Evolutionary conservation across 805 yeast genomes (phyloP), one percentile per base, ranked within the genome.

Genomic region (Zygotorulaspora danielsina): DNA sequence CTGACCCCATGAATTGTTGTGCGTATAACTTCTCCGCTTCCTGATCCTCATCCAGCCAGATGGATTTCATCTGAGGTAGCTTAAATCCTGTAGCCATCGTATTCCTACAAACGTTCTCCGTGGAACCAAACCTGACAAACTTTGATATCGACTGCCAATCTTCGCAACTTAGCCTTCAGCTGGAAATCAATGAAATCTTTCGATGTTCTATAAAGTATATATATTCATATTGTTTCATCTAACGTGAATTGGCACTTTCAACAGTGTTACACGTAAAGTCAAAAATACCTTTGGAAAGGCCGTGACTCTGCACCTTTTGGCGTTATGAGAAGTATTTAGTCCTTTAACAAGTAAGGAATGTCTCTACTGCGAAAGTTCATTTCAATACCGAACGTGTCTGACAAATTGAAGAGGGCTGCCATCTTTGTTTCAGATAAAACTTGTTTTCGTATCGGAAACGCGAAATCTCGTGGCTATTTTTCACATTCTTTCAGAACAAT

Each of bases 11-110:
- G 24, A 54, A 41, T 30, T 54, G 56, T 36, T 55, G 61, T 1
- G 53, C 58, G 38, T 61, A 60, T 20, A 66, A 50, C 42, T 66
- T 66, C 25, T 57, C 60, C 4, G 56, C 57, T 31, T 59, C 62
- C 34, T 57, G 46, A 32, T 65, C 70, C 29, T 67, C 71, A 39
- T 66, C 72, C 16, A 67, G 42, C 72, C 72, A 67, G 36, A 67
- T 67, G 22, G 71, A 66, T 43, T 60, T 64, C 67, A 67, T 66
- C 42, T 55, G 61, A 18, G 62, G 65, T 22, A 58, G 34, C 17
- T 41, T 38, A 27, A 19, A 36, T 24, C 32, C 38, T 19, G 45
- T 42, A 13, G 45, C 39, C 35, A 32, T 32, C 32, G 8, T 24
- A 16, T 20, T 21, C n/a, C n/a, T n/a, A n/a, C n/a, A n/a, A n/a